Evolutionary conservation across 768 basidiomycete species (phyloP).

Genomic region (Ephemerocybe angulata): DNA sequence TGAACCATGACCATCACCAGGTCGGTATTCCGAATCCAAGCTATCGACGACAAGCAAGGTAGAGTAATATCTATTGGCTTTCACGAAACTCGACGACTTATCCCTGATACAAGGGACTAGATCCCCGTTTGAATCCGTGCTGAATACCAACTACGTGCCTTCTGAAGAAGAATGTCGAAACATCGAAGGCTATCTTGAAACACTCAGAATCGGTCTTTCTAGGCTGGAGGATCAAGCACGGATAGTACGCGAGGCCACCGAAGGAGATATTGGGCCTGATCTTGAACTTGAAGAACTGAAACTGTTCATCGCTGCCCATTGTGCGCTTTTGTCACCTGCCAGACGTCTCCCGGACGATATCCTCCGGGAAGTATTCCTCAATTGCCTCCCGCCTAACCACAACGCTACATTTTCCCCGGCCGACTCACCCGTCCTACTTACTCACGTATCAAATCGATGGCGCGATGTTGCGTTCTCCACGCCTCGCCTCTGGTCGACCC

Average conservation of each 20-base stretch:
- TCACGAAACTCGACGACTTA: too few relatives aligned
- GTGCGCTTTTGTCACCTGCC: background rate
- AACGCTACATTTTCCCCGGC: slow-evolving; percentile 2
- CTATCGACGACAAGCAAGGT: too few relatives aligned
- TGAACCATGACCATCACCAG: too few relatives aligned
- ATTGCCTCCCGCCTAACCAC: slow-evolving; percentile 7
- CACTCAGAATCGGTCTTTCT: too few relatives aligned
- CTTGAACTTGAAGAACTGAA: background rate
- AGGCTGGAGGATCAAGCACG: too few relatives aligned
- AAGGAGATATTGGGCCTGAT: too few relatives aligned
- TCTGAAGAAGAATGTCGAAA: background rate
- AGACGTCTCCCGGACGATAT: slow-evolving; percentile 3
- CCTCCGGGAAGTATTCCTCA: slow-evolving; percentile 8
- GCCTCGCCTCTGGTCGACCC: slow-evolving; percentile 6
- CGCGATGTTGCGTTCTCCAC: slow-evolving; percentile 2
- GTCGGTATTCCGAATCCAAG: too few relatives aligned
- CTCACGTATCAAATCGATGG: slow-evolving; percentile 10
- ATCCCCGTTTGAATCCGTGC: background rate
- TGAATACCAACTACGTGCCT: background rate
- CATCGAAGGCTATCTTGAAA: too few relatives aligned
- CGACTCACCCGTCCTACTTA: slow-evolving; percentile 6
- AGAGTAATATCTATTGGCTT: too few relatives aligned
- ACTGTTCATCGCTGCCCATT: background rate
- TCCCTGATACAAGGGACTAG: too few relatives aligned
- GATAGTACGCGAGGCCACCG: too few relatives aligned